These are phyloP conservation scores for Penicillium coprophilum DNA, from an alignment of 495 filamentous ascomycete genomes.

Conservation along the genomic window DNA sequence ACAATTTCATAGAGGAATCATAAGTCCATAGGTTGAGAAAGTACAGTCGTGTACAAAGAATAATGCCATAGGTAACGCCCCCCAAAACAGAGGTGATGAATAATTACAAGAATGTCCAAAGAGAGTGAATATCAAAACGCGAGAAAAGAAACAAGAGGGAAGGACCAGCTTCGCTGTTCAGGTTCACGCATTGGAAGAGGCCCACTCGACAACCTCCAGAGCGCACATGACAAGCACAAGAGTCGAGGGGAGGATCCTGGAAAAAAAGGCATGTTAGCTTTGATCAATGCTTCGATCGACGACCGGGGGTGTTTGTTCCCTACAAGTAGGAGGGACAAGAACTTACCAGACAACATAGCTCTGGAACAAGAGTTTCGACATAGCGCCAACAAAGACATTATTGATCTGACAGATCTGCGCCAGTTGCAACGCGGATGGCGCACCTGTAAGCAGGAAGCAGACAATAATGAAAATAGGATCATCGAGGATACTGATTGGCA, in stretches of 20 bases:
- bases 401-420: constrained; percentile 99
- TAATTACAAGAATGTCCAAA: constrained; percentile 5
- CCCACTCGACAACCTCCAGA: constrained; percentile 92
- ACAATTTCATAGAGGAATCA: background rate
- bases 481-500: constrained; percentile 90
- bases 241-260: constrained; percentile 90
- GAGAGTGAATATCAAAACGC: background rate
- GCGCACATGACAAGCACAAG: constrained; percentile 87
- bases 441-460: constrained; percentile 92
- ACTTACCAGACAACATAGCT: constrained; percentile 94
- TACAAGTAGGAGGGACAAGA: background rate
- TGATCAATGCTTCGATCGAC: background rate
- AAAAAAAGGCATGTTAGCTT: constrained; percentile 26
- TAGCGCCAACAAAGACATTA: constrained; percentile 87
- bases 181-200: constrained; percentile 12
- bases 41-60: constrained; percentile 2
- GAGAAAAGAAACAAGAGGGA: background rate
- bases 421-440: constrained; percentile 89
- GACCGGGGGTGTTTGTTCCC: background rate
- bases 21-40: background rate
- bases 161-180: constrained; percentile 13
- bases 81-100: background rate
- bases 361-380: constrained; percentile 92
- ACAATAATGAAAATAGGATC: constrained; percentile 98
- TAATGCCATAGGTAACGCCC: constrained; percentile 5